phyloP scores from a whole-genome alignment of 805 yeast species.

The Saccharomycopsis synnaedendra region DNA sequence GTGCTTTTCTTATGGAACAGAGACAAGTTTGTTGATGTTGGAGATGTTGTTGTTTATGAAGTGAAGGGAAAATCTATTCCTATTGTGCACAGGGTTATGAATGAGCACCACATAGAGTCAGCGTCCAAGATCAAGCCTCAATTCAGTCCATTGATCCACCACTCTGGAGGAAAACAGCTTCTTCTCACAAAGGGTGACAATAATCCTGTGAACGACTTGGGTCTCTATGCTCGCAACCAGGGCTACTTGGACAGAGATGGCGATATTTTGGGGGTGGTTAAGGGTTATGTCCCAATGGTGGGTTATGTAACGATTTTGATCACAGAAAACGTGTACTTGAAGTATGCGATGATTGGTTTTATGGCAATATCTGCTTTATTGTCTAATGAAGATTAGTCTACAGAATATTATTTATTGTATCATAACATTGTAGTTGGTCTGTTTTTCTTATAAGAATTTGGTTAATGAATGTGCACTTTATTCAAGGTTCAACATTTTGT shows the following conservation, averaged over 20 bases:
- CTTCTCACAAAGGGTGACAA: constrained; percentile 94
- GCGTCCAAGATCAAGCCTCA: constrained; percentile 8
- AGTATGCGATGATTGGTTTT: constrained; percentile 63
- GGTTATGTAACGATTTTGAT: constrained; percentile 89
- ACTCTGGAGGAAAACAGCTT: constrained; percentile 38
- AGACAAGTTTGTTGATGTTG: constrained; percentile 53
- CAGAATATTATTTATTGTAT: no score
- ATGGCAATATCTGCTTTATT: constrained; percentile 63
- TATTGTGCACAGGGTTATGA: constrained; percentile 90
- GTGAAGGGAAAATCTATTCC: constrained; percentile 72
- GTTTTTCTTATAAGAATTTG: no score
- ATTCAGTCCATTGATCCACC: constrained; percentile 1
- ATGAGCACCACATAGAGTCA: constrained; percentile 54
- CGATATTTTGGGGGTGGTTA: constrained; percentile 87
- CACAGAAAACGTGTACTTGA: constrained; percentile 79
- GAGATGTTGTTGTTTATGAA: constrained; percentile 92
- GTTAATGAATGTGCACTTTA: no score
- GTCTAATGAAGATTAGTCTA: constrained; percentile 34
- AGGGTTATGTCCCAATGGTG: constrained; percentile 77
- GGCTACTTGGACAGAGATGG: constrained; percentile 61
- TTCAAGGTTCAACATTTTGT: no score
- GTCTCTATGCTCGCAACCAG: constrained; percentile 68
- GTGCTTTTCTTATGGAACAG: constrained; percentile 87
- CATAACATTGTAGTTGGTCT: no score
- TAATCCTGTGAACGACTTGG: constrained; percentile 83